phyloP scores from a whole-genome alignment of 768 basidiomycete genomes.

The Kwoniella dendrophila region DNA sequence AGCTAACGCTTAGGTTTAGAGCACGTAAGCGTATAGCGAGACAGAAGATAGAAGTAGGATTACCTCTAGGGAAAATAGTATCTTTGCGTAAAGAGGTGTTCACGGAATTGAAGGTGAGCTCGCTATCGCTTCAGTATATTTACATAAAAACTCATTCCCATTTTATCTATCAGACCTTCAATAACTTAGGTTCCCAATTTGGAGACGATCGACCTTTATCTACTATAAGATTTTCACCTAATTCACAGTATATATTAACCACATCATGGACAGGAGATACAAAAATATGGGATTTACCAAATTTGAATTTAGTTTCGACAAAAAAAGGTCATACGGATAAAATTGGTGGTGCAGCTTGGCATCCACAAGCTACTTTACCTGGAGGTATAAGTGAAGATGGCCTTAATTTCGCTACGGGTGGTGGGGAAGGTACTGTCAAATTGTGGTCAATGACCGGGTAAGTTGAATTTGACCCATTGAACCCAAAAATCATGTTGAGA shows the following conservation, averaged over 20 bases:
- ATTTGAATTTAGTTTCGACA: conserved; percentile 75
- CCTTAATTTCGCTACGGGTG: conserved; percentile 88
- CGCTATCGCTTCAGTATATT: background rate
- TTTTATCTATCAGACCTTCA: conserved; percentile 67
- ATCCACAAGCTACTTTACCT: conserved; percentile 80
- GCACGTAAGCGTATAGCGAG: conserved; percentile 91
- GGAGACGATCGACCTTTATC: conserved; percentile 94
- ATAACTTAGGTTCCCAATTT: conserved; percentile 94
- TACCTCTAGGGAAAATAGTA: conserved; percentile 84
- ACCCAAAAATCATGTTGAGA: conserved; percentile 7
- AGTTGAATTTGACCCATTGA: conserved; percentile 31
- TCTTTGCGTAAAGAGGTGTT: conserved; percentile 91
- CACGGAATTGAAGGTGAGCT: conserved; percentile 78
- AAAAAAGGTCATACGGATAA: conserved; percentile 84
- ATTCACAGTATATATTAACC: conserved; percentile 82
- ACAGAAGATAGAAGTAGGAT: conserved; percentile 84
- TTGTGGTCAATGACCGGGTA: conserved; percentile 88
- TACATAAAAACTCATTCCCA: background rate
- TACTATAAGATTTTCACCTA: conserved; percentile 90
- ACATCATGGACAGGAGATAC: conserved; percentile 95
- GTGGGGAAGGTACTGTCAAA: conserved; percentile 79
- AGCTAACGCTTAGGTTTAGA: conserved; percentile 65
- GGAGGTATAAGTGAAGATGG: conserved; percentile 62
- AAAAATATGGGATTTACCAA: conserved; percentile 93
- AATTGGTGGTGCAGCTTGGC: conserved; percentile 96